Base-by-base conservation (phyloP, 805 yeast species). In the Myxozyma melibiosi region DNA sequence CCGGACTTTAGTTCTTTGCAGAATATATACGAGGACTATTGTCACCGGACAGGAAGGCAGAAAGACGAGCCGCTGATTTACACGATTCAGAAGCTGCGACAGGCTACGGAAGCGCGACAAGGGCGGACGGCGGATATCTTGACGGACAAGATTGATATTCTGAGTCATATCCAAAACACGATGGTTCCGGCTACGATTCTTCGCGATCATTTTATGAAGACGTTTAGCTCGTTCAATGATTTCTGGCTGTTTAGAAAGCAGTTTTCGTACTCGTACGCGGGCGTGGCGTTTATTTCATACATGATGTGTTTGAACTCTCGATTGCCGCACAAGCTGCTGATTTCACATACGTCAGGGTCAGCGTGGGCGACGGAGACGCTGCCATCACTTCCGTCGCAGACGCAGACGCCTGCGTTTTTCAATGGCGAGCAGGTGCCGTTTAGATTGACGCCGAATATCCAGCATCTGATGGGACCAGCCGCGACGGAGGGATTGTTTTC, bases 211-310 rank as follows among this genome's bases (percentile, higher is more conserved):
- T 94, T 90, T 68, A 71, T 85, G 54, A 78, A 77, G 5, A 74
- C 84, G 39, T 94, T 84, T 71, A 79, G 85, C 11, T 80, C 84
- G 57, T 95, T 86, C 70, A 97, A 88, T 71, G 97, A 92, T 67
- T 94, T 92, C 78, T 94, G 99, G 99, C 74, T 92, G 51, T 94
- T 95, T 84, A 82, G 98, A 62, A 90, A 90, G 67, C 97, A 91
- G 68, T 95, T 94, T 69, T 84, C 97, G 4, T 85, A 96, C 27
- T 96, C 91, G 72, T 94, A 92, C 73, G 97, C 97, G 3, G 84
- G 96, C 0, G 87, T 94, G 66, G 84, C 90, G 42, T 92, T 92
- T 72, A 84, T 91, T 79, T 88, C 98, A 0, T 90, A 89, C 68
- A 86, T 92, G 90, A 83, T 94, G 88, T 85, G 96, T 73, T 88